Conservation (phyloP, 352 stramenopile species). For the Paralagenidium karlingii region DNA sequence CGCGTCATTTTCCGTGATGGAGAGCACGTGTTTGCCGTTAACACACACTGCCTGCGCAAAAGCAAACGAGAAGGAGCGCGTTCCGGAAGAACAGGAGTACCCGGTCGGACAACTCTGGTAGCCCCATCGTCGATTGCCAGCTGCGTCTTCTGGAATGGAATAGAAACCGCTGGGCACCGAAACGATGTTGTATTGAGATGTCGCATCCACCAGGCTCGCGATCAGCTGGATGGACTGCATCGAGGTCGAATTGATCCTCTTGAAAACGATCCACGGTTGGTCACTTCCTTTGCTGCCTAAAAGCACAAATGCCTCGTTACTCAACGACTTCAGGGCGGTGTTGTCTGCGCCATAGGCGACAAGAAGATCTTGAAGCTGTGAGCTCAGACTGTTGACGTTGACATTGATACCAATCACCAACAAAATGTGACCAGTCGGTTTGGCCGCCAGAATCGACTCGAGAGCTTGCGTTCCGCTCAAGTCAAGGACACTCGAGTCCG, state of each 20-base stretch:
- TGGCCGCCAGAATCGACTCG: conserved; percentile 9
- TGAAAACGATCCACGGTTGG: conserved; percentile 2
- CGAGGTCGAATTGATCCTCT: not conserved
- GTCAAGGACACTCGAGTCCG: no score
- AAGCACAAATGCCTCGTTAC: conserved; percentile 1
- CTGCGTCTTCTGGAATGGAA: conserved; percentile 18
- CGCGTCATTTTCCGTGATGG: conserved; percentile 16
- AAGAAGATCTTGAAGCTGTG: conserved; percentile 4
- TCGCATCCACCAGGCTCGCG: conserved; percentile 16
- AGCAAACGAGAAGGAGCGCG: conserved; percentile 10
- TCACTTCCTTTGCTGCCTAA: conserved; percentile 6
- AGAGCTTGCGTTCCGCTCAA: no score
- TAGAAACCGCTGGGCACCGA: conserved; percentile 33
- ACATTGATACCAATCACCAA: conserved; percentile 9
- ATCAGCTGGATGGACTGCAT: conserved; percentile 2
- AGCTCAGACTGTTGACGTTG: conserved; percentile 4
- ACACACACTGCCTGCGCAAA: conserved; percentile 25
- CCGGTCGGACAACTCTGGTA: conserved; percentile 20
- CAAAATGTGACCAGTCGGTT: conserved; percentile 5
- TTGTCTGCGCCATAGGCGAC: conserved; percentile 5
- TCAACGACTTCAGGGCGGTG: conserved; percentile 2
- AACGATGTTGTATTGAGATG: conserved; percentile 12
- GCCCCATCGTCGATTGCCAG: conserved; percentile 13
- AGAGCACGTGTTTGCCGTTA: conserved; percentile 16
- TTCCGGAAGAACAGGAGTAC: conserved; percentile 22